Percentiles rank a stretch among this genome's conserved stretches.
These are phyloP conservation scores for Pythium brachiatum DNA, from an alignment of 352 stramenopile species.

Conservation along the genomic window DNA sequence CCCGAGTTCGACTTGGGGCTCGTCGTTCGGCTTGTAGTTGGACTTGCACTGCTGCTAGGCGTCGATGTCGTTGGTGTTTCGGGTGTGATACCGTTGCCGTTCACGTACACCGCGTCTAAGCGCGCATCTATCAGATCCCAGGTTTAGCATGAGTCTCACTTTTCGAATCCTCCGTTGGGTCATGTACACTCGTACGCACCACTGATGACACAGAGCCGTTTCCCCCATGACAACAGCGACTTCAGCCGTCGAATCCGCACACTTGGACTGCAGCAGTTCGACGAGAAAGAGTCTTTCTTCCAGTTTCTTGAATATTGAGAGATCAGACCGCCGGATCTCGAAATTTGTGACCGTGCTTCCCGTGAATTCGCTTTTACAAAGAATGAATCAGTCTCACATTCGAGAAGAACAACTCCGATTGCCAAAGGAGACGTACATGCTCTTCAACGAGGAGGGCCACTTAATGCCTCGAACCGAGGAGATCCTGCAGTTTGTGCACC, in stretches of 20 bases:
- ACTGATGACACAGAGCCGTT: background rate
- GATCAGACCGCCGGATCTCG: background rate
- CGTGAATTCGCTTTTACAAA: background rate
- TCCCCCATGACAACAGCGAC: background rate
- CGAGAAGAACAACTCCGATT: background rate
- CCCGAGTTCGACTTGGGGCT: background rate
- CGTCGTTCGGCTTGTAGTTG: background rate
- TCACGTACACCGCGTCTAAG: background rate
- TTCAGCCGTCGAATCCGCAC: background rate
- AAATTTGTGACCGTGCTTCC: background rate
- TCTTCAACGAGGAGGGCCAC: background rate
- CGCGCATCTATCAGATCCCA: background rate
- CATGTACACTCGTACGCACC: background rate
- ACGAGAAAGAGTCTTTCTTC: background rate
- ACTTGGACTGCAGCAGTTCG: background rate
- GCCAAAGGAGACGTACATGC: background rate
- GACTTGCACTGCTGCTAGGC: background rate
- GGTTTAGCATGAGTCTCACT: background rate
- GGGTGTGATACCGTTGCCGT: background rate
- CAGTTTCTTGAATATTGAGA: background rate
- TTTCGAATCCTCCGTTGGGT: background rate
- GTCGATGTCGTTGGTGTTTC: background rate
- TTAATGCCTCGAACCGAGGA: background rate
- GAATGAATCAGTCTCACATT: background rate
- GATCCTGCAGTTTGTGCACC: background rate